phyloP scores from a whole-genome alignment of 495 filamentous ascomycete genomes.

The Xylaria nigripes region DNA sequence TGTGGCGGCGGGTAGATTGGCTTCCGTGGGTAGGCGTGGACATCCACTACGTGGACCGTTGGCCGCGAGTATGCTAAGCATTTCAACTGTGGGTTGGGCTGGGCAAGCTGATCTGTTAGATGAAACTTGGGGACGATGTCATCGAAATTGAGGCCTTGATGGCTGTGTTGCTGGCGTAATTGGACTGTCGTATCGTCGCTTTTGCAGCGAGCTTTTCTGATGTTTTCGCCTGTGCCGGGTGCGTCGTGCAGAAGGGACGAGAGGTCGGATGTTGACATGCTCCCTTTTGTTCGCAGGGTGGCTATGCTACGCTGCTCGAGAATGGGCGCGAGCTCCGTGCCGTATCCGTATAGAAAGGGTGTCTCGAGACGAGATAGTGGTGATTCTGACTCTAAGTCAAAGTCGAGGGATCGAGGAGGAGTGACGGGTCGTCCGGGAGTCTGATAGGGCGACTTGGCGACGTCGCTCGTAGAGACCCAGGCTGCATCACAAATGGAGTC shows the following conservation, averaged over 20 bases:
- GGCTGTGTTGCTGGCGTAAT: constrained; percentile 13
- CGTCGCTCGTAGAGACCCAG: constrained; percentile 24
- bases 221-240: constrained; percentile 6
- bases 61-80: constrained; percentile 22
- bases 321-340: constrained; percentile 33
- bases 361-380: constrained; percentile 18
- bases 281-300: constrained; percentile 20
- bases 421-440: constrained; percentile 15
- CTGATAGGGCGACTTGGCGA: constrained; percentile 18
- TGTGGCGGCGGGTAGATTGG: constrained; percentile 26
- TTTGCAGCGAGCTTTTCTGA: constrained; percentile 3
- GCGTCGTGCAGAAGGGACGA: constrained; percentile 21
- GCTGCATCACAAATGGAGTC: constrained; percentile 31
- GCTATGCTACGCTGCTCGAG: constrained; percentile 31
- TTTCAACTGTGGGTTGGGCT: constrained; percentile 30
- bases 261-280: constrained; percentile 18
- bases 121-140: constrained; percentile 22
- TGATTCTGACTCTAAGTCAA: constrained; percentile 19
- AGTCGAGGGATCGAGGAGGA: constrained; percentile 9
- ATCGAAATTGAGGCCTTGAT: constrained; percentile 26
- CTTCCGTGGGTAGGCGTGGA: constrained; percentile 30
- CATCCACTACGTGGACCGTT: constrained; percentile 20
- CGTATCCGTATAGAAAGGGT: constrained; percentile 33
- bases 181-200: neutral
- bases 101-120: neutral